A percentile compares a stretch with the other conserved stretches of the same genome.
Evolutionary conservation across 805 yeast genomes (phyloP).

Genomic region (Debaryomyces hansenii): DNA sequence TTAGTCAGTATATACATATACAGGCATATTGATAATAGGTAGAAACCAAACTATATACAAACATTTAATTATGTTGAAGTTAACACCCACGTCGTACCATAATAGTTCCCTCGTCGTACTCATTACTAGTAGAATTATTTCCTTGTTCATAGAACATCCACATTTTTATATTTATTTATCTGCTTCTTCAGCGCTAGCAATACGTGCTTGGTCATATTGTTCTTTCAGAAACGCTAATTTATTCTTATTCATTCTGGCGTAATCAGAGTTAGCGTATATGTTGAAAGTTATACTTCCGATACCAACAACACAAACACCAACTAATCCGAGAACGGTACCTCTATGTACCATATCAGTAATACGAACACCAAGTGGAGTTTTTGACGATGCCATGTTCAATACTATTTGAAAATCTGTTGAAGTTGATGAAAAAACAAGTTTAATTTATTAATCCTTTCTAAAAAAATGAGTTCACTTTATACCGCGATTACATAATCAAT

Average conservation of each 20-base stretch:
- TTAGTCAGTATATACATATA: too few species aligned
- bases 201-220: slow-evolving; percentile 30
- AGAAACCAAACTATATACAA: too few species aligned
- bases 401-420: not conserved
- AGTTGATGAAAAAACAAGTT: too few species aligned
- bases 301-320: slow-evolving; percentile 43
- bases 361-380: slow-evolving; percentile 43
- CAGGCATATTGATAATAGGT: too few species aligned
- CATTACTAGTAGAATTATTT: too few species aligned
- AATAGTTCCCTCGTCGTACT: too few species aligned
- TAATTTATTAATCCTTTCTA: not conserved
- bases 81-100: too few species aligned
- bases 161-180: too few species aligned
- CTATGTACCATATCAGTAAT: slow-evolving; percentile 45
- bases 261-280: slow-evolving; percentile 44
- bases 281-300: slow-evolving; percentile 40
- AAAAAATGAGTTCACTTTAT: not conserved
- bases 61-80: too few species aligned
- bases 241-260: slow-evolving; percentile 38
- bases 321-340: slow-evolving; percentile 39
- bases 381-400: slow-evolving; percentile 16
- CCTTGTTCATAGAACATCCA: too few species aligned
- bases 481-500: slow-evolving; percentile 7
- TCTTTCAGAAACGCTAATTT: slow-evolving; percentile 38
- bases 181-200: too few species aligned